Evolutionary conservation across 2,329 filamentous ascomycete species (phyloP).

Genomic region (Cladorrhinum sp.): DNA sequence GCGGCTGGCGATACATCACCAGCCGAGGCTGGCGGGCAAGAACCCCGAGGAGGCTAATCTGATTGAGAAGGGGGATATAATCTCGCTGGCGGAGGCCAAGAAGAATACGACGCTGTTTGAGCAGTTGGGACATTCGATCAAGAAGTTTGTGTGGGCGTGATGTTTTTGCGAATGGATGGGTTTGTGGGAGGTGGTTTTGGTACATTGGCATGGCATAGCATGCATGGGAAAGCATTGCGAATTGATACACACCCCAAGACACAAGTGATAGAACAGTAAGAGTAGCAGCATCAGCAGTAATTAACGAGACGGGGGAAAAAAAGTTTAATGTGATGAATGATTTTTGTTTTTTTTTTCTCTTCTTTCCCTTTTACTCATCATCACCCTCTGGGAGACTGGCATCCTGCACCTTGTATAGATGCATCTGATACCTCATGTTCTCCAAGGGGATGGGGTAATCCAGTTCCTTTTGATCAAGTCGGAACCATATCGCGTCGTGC

Average conservation of each 20-base stretch:
- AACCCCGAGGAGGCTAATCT: constrained; percentile 46
- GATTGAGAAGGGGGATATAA: constrained; percentile 63
- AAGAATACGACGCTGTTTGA: constrained; percentile 83
- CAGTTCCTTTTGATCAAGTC: constrained; percentile 59
- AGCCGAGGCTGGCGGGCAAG: constrained; percentile 38
- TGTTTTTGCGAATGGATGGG: too few species aligned
- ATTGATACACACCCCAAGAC: not conserved
- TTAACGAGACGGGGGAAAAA: not conserved
- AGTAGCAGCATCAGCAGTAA: not conserved
- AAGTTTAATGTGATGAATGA: not conserved
- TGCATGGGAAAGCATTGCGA: not conserved
- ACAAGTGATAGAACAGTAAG: not conserved
- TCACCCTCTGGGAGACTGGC: constrained; percentile 4
- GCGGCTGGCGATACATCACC: constrained; percentile 55
- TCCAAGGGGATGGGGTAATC: constrained; percentile 82
- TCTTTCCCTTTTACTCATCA: not conserved
- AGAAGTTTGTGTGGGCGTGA: constrained; percentile 84
- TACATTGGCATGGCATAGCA: not conserved
- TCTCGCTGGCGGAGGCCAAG: constrained; percentile 80
- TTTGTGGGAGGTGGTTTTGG: not conserved
- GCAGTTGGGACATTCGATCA: constrained; percentile 82
- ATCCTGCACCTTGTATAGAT: constrained; percentile 61
- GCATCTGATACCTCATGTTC: constrained; percentile 93
- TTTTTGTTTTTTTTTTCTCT: not conserved
- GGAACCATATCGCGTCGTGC: constrained; percentile 82